Evolutionary conservation across 352 stramenopile genomes (phyloP).

Genomic region (Phytophthora pinifolia): DNA sequence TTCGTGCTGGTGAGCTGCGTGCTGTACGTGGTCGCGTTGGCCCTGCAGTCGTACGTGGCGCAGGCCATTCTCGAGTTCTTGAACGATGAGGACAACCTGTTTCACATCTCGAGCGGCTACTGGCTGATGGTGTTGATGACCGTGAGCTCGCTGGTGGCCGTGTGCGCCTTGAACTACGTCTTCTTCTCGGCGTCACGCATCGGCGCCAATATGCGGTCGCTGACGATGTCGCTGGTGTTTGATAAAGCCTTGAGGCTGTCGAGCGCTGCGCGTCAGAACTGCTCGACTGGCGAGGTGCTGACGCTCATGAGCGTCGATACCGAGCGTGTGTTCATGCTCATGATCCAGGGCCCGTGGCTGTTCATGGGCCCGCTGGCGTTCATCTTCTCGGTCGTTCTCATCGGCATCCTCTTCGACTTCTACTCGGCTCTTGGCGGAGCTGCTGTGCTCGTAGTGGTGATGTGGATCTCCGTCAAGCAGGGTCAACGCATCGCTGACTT

Average conservation of each 20-base stretch:
- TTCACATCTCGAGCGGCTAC: conserved; percentile 31
- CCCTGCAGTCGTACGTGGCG: conserved; percentile 29
- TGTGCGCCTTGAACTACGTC: conserved; percentile 38
- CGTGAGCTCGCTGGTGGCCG: conserved; percentile 17
- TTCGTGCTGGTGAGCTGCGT: conserved; percentile 17
- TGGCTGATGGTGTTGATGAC: conserved; percentile 32
- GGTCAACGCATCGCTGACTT: conserved; percentile 6
- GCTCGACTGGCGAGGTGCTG: conserved; percentile 40
- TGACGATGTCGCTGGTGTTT: conserved; percentile 46
- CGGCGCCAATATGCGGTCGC: conserved; percentile 40
- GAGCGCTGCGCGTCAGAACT: conserved; percentile 36
- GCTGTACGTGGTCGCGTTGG: conserved; percentile 31
- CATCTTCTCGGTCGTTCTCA: conserved; percentile 24
- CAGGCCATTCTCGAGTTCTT: conserved; percentile 34
- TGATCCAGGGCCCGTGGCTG: conserved; percentile 32
- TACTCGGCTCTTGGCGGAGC: conserved; percentile 13
- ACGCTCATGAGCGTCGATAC: conserved; percentile 46
- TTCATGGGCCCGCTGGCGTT: conserved; percentile 31
- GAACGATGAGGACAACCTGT: conserved; percentile 29
- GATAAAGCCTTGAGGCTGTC: conserved; percentile 66
- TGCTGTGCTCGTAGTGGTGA: conserved; percentile 11
- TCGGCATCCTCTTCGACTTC: conserved; percentile 33
- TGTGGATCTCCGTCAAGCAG: not conserved
- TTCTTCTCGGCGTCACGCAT: conserved; percentile 38
- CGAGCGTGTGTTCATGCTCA: conserved; percentile 37